Conservation (phyloP, 352 stramenopile genomes). For the Phytopythium mirpurense region DNA sequence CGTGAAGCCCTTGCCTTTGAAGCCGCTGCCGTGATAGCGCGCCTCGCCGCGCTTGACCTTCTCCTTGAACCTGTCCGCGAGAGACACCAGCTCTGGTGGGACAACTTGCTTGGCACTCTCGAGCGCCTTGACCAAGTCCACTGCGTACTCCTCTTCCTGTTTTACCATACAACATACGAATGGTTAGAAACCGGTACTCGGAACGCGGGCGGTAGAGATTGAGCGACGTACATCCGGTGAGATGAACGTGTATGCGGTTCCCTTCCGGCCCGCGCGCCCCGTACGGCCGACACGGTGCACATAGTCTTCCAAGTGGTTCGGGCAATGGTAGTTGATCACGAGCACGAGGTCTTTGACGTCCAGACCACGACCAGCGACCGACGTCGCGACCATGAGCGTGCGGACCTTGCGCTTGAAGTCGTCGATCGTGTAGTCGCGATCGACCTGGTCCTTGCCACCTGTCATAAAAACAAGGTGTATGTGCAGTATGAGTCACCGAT, state of each 20-base stretch:
- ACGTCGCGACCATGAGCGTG: conserved; percentile 93
- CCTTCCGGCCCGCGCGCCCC: conserved; percentile 92
- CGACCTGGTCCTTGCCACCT: conserved; percentile 98
- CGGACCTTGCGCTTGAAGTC: conserved; percentile 97
- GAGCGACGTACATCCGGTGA: conserved; percentile 82
- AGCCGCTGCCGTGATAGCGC: conserved; percentile 94
- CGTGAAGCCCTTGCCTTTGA: conserved; percentile 97
- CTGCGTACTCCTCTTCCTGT: conserved; percentile 96
- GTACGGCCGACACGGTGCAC: conserved; percentile 98
- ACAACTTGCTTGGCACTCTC: conserved; percentile 78
- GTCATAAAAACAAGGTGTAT: too few relatives aligned
- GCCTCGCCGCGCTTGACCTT: conserved; percentile 96
- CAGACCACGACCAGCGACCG: conserved; percentile 95
- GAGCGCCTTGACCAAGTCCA: conserved; percentile 97
- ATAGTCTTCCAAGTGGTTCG: conserved; percentile 99
- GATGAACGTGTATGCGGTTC: conserved; percentile 99
- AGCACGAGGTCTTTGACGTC: conserved; percentile 98
- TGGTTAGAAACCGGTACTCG: too few relatives aligned
- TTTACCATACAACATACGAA: conserved; percentile 8
- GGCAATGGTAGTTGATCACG: conserved; percentile 99
- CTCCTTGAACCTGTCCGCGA: conserved; percentile 95
- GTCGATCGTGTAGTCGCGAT: conserved; percentile 98
- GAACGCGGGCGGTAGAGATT: too few relatives aligned
- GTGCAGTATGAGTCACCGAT: not conserved
- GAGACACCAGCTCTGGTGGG: conserved; percentile 80